A percentile compares a stretch with the other conserved stretches of the same genome.
Evolutionary conservation across 163 green algal genomes (phyloP).

Genomic region (Chlamydomonas reinhardtii): DNA sequence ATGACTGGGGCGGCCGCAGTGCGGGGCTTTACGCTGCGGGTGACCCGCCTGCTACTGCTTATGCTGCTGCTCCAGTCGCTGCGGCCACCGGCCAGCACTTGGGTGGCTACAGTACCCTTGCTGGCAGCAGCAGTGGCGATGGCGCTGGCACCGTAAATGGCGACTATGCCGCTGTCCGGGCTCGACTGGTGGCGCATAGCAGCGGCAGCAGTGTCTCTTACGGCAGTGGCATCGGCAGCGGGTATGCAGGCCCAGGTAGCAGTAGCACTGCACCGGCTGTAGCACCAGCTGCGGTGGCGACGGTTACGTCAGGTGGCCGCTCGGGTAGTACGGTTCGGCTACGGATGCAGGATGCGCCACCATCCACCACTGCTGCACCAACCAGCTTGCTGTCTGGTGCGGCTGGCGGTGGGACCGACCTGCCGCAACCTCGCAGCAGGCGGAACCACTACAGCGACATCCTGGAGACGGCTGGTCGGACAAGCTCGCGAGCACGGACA

Average conservation of each 20-base stretch:
- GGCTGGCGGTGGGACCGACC: not conserved
- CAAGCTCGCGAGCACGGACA: no score
- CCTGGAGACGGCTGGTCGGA: no score
- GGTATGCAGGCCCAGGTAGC: not conserved
- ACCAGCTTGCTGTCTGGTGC: not conserved
- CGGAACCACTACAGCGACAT: no score
- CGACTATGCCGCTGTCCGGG: no score
- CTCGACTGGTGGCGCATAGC: not conserved
- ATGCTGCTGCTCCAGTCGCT: no score
- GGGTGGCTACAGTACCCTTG: not conserved
- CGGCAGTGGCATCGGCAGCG: not conserved
- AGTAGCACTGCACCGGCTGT: not conserved
- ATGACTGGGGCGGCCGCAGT: not conserved
- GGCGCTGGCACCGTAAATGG: no score
- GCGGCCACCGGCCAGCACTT: not conserved
- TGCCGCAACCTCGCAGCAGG: no score
- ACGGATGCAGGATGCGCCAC: not conserved
- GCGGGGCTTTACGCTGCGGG: not conserved
- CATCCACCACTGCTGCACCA: not conserved
- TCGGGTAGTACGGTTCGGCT: not conserved
- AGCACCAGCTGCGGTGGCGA: no score
- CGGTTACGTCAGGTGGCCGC: not conserved
- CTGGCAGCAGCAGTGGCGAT: no score
- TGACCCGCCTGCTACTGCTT: no score
- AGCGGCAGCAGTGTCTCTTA: not conserved